Base-by-base conservation (phyloP, 768 basidiomycete genomes). In the Boletus barrowsii region DNA sequence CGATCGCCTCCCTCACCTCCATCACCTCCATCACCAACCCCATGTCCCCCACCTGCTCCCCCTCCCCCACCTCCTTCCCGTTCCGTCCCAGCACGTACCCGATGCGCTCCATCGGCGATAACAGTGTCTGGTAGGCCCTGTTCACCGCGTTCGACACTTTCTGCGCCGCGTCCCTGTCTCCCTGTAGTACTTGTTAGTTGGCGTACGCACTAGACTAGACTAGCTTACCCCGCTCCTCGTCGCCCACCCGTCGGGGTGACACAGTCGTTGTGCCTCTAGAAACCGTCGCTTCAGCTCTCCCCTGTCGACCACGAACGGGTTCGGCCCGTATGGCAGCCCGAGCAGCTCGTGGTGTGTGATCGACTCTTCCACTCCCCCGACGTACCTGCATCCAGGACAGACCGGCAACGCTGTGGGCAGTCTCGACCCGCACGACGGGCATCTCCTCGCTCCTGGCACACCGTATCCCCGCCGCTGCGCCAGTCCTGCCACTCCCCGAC, bases 221-320 rank as follows among this genome's bases (percentile, higher is more conserved):
- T 55, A 43, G 54, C 71, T 49, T 58, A 88, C 89, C 55, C 79
- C 70, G 52, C 83, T 83, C 63, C 81, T 79, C 30, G 83, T 79
- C 33, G 84, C 79, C 87, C 90, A 96, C 13, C 84, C 78, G 68
- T 98, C 94, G 0, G 94, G 94, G 74, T 98, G 94, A 48, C 90
- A 84, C 20, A 82, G 73, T 20, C 83, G 77, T 65, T 96, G 94
- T 4, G 88, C 82, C 43, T 79, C 73, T 33, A 88, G 74, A 67
- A 92, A 95, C 29, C 79, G 78, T 35, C 75, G 73, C 68, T 83
- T 86, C 54, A 97, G 72, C 18, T 78, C 72, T 1, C 71, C 62
- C 15, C 78, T 62, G 65, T 93, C 84, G 41, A 98, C 71, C 15
- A 76, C 69, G 71, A 92, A 96, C 9, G 86, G 86, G 65, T 89